phyloP scores from a whole-genome alignment of 352 stramenopile species.

The Elongisporangium undulatum region DNA sequence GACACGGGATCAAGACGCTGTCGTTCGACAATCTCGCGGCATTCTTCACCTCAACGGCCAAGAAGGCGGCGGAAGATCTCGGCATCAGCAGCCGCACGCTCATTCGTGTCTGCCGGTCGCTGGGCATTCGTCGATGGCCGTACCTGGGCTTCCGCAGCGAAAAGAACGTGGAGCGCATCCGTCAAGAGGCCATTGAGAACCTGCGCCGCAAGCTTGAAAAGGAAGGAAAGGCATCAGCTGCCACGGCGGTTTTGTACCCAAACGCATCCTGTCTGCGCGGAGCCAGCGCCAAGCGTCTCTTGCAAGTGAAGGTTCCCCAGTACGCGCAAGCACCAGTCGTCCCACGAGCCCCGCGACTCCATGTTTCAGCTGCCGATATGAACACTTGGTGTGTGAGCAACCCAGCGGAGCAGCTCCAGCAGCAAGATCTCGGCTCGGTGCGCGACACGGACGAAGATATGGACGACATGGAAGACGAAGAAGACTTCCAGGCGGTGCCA shows the following conservation, averaged over 20 bases:
- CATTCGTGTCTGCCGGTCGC: constrained; percentile 70
- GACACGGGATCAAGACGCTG: constrained; percentile 71
- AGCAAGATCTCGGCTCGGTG: background rate
- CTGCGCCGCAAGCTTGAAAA: constrained; percentile 69
- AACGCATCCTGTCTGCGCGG: constrained; percentile 49
- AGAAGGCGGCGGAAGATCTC: constrained; percentile 70
- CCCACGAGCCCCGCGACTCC: constrained; percentile 5
- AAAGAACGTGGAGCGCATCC: constrained; percentile 77
- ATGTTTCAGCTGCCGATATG: constrained; percentile 2
- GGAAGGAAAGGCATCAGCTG: constrained; percentile 22
- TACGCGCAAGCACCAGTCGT: constrained; percentile 10
- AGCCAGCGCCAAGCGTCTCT: constrained; percentile 65
- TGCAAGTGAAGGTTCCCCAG: constrained; percentile 58
- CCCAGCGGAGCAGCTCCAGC: background rate
- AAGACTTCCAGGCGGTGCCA: constrained; percentile 10
- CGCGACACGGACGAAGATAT: constrained; percentile 26
- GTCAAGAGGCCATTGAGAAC: constrained; percentile 71
- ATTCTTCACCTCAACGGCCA: constrained; percentile 71
- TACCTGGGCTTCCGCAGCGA: constrained; percentile 79
- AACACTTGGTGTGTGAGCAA: constrained; percentile 12
- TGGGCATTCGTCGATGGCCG: constrained; percentile 71
- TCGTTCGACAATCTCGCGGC: constrained; percentile 64
- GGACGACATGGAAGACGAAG: constrained; percentile 17
- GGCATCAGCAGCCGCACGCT: constrained; percentile 75
- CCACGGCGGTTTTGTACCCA: constrained; percentile 30